A percentile compares a stretch with the other conserved stretches of the same genome.
phyloP scores from a whole-genome alignment of 352 stramenopile genomes.

The Phytopythium vexans region DNA sequence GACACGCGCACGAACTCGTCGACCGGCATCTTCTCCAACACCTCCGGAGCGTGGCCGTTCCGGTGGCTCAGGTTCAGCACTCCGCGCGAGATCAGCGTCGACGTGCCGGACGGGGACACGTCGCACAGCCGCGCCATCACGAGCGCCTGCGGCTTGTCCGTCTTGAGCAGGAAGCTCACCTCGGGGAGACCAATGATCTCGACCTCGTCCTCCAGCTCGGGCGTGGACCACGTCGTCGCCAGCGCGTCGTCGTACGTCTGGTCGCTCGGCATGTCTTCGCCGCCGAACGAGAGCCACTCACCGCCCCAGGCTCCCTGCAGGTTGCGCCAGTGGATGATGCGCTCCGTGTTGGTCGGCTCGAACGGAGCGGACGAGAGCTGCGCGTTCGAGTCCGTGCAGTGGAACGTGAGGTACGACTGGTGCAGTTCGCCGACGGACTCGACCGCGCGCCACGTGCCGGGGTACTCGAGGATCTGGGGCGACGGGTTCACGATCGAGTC shows the following conservation, averaged over 20 bases:
- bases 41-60: constrained; percentile 24
- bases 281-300: constrained; percentile 51
- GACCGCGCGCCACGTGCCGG: constrained; percentile 38
- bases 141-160: constrained; percentile 31
- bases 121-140: constrained; percentile 40
- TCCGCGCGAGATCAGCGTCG: constrained; percentile 37
- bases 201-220: constrained; percentile 11
- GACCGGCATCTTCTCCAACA: constrained; percentile 29
- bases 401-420: constrained; percentile 31
- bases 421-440: constrained; percentile 23
- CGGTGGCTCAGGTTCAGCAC: constrained; percentile 47
- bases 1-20: constrained; percentile 18
- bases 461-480: constrained; percentile 34
- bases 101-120: constrained; percentile 37
- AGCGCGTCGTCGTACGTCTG: constrained; percentile 34
- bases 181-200: constrained; percentile 40
- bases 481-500: constrained; percentile 29
- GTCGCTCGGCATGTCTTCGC: constrained; percentile 42
- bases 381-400: constrained; percentile 13
- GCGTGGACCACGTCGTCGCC: constrained; percentile 28
- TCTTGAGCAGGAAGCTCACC: constrained; percentile 32
- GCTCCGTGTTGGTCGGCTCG: constrained; percentile 8
- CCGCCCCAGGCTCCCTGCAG: constrained; percentile 46
- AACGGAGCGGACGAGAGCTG: constrained; percentile 6
- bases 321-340: constrained; percentile 18